Evolutionary conservation across 805 yeast species (phyloP).

Genomic region (Metahyphopichia silvanorum): DNA sequence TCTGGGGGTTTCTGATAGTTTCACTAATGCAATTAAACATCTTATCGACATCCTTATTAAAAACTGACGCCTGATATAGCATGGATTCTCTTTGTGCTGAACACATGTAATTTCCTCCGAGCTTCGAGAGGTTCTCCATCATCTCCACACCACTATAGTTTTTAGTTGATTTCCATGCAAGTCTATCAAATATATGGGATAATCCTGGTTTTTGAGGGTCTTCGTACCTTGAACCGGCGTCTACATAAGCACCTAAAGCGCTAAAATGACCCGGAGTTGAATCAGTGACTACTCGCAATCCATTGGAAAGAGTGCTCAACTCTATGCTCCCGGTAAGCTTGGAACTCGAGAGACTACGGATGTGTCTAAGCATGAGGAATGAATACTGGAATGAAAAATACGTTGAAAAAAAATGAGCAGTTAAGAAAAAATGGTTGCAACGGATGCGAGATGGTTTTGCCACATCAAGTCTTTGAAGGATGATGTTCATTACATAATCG

Average conservation of each 20-base stretch:
- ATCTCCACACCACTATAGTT: constrained; percentile 60
- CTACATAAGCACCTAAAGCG: constrained; percentile 83
- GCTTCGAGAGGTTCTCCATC: constrained; percentile 67
- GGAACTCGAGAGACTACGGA: no score
- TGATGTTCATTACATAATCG: no score
- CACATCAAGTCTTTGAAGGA: no score
- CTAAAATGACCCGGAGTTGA: constrained; percentile 87
- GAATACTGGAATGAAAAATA: no score
- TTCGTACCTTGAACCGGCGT: constrained; percentile 90
- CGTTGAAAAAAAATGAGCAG: no score
- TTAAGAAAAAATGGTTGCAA: no score
- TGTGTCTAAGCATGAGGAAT: no score
- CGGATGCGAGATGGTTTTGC: no score
- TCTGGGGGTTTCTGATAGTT: constrained; percentile 68
- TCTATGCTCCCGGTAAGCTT: no score
- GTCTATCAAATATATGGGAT: constrained; percentile 79
- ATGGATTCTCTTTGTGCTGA: constrained; percentile 88
- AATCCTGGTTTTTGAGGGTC: constrained; percentile 57
- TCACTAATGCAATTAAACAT: constrained; percentile 78
- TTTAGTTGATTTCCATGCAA: constrained; percentile 76
- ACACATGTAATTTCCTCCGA: constrained; percentile 95
- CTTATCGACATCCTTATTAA: constrained; percentile 75
- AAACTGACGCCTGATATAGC: constrained; percentile 92
- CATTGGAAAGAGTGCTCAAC: constrained; percentile 57
- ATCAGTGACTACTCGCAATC: constrained; percentile 79